Evolutionary conservation across 164 flowering plant genomes (phyloP), one percentile per base, ranked within the genome.

Genomic region (Dillenia suffruticosa): DNA sequence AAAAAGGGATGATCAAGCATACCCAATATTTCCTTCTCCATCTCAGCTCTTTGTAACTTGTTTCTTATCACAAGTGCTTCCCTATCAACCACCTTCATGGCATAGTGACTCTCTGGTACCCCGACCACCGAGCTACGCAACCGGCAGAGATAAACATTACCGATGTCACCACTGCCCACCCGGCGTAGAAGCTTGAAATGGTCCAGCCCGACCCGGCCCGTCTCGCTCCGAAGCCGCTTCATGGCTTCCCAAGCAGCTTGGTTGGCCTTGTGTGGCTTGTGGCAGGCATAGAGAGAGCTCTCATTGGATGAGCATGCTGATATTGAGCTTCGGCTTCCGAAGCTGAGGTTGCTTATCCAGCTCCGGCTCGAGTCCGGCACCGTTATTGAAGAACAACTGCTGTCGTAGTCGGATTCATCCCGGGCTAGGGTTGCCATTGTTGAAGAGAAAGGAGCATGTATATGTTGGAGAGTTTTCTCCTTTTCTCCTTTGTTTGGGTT

Each of bases 31-130:
- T 83, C 90, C 74, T 77, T 89, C 82, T 92, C 97, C 82, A 77
- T 83, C 19, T 92, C 96, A 5, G 97, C 96, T 22, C 97, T 85
- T 51, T 73, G 77, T 17, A 83, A 55, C 64, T 92, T 92, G 14
- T 89, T 87, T 75, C 87, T 77, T 12, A 77, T 58, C 2, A 79
- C 90, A 8, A 89, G 75, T 1, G 93, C 94, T 62, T 87, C 92
- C 60, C 84, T 74, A 58, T 92, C 96, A 51, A 92, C 94, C 63
- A 92, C 96, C 66, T 92, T 89, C 96, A 89, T 92, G 54, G 96
- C 94, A 54, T 92, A 92, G 15, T 77, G 71, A 54, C 84, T 68
- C 69, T 71, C 74, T 1, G 78, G 77, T 59, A 68, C 47, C 19
- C 81, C 82, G 19, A 68, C 70, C 15, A 56, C 63, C 6, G 78